Conservation (phyloP, 2,329 filamentous ascomycete genomes). For the Fusarium scirpi region DNA sequence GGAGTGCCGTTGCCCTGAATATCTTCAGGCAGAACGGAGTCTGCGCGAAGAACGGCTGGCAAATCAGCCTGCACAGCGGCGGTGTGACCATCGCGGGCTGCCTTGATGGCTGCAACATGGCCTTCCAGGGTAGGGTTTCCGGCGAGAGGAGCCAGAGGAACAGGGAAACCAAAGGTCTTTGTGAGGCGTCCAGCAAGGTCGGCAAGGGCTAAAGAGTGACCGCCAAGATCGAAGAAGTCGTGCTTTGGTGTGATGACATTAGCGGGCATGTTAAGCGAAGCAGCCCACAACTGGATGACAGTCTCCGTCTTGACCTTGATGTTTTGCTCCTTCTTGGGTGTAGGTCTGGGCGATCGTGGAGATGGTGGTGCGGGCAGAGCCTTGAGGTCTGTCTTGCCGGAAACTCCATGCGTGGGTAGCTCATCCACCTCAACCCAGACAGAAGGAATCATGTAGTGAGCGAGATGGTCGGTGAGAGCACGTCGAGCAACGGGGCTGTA, state of each 20-base stretch:
- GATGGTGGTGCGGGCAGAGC: slow-evolving; percentile 73
- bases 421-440: slow-evolving; percentile 80
- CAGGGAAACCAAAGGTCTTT: slow-evolving; percentile 76
- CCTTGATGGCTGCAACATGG: slow-evolving; percentile 77
- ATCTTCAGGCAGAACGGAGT: slow-evolving; percentile 76
- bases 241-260: slow-evolving; percentile 75
- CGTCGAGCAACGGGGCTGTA: slow-evolving; percentile 77
- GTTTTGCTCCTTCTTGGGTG: slow-evolving; percentile 63
- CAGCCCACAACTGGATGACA: slow-evolving; percentile 79
- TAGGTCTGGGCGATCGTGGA: slow-evolving; percentile 58
- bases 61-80: slow-evolving; percentile 81
- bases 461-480: slow-evolving; percentile 73
- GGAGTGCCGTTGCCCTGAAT: slow-evolving; percentile 68
- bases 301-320: slow-evolving; percentile 75
- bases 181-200: slow-evolving; percentile 79
- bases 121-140: slow-evolving; percentile 78
- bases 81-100: slow-evolving; percentile 77
- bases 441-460: slow-evolving; percentile 86
- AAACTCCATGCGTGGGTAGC: slow-evolving; percentile 81
- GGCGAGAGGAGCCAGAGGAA: slow-evolving; percentile 77
- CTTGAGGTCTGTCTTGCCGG: slow-evolving; percentile 82
- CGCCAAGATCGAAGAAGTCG: slow-evolving; percentile 85
- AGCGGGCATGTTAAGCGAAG: slow-evolving; percentile 73
- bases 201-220: slow-evolving; percentile 82
- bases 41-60: slow-evolving; percentile 74